These are phyloP conservation scores for Penicillium dipodomyicola DNA, from an alignment of 495 filamentous ascomycete genomes.

Conservation along the genomic window DNA sequence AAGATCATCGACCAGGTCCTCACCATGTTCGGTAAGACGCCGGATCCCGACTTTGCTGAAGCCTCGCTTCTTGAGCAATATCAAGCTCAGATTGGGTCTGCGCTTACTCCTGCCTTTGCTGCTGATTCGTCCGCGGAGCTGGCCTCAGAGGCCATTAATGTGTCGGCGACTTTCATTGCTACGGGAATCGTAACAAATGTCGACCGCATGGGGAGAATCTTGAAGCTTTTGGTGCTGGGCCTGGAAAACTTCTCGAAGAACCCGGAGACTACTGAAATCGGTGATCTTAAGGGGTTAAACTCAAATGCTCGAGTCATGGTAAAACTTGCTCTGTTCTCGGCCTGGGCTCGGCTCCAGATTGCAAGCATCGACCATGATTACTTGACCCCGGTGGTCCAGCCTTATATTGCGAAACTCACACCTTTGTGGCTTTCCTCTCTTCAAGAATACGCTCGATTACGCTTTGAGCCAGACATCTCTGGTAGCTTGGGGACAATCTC, in stretches of 20 bases:
- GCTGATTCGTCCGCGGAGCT: conserved; percentile 93
- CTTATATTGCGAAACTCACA: conserved; percentile 82
- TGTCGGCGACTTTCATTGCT: conserved; percentile 95
- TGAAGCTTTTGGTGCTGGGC: conserved; percentile 87
- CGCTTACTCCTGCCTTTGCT: conserved; percentile 93
- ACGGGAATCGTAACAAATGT: conserved; percentile 97
- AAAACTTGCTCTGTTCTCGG: conserved; percentile 93
- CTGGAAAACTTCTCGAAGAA: conserved; percentile 89
- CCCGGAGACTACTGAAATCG: conserved; percentile 78
- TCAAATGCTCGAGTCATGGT: conserved; percentile 98
- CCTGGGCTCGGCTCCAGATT: conserved; percentile 98
- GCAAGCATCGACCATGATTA: conserved; percentile 92
- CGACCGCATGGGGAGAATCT: conserved; percentile 94
- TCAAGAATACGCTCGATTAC: conserved; percentile 86
- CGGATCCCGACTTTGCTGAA: conserved; percentile 95
- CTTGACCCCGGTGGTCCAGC: conserved; percentile 81
- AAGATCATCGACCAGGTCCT: conserved; percentile 91
- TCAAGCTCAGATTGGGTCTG: conserved; percentile 96
- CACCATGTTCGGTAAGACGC: conserved; percentile 92
- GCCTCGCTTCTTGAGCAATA: conserved; percentile 95
- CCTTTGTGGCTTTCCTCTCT: conserved; percentile 92
- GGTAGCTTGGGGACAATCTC: conserved; percentile 69
- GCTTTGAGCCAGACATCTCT: conserved; percentile 96
- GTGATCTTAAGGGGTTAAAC: conserved; percentile 88
- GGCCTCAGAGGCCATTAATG: conserved; percentile 91